Base-by-base conservation (phyloP, 1,284 basidiomycete genomes). In the Porodaedalea pini region DNA sequence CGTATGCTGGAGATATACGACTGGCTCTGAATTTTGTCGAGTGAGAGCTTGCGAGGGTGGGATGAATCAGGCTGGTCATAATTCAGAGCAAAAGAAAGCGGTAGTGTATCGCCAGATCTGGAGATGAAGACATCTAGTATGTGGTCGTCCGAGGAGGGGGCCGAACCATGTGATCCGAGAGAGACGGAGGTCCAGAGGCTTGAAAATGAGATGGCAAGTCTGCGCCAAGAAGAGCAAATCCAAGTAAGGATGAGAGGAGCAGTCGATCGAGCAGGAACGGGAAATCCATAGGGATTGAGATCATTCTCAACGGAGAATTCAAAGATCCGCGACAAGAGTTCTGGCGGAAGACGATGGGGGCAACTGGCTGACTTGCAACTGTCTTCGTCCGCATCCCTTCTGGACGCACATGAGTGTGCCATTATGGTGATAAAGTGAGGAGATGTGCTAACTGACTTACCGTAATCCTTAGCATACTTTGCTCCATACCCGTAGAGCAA, bases 151-250 rank as follows among this genome's bases (percentile, higher is more conserved):
- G 2, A 21, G 10, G 19, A 15, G 10, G 48, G 32, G 19, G 4
- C 32, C 15, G 21, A 32, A 8, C 36, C 31, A 21, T 34, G 32
- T 4, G 36, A 52, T 5, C 29, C 39, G 4, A 52, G 23, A 41
- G 51, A 52, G 27, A 52, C 25, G 13, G 51, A 37, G 15, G 19
- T 52, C 51, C 51, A 52, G 11, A 52, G 37, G 19, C 36, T 52
- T 5, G 36, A 0, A 4, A 19, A n/a, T 11, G n/a, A n/a, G 1
- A 31, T 21, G 3, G 15, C 51, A n/a, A 41, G 21, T 27, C 40
- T 19, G 8, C 51, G 51, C 51, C 51, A 52, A 4, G 27, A 43
- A 10, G 37, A 41, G 36, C 51, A 52, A 17, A 43, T 32, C 51
- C 51, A 52, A 4, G 37, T 27, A 25, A 52, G 32, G 7, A 31